A percentile compares a stretch with the other conserved stretches of the same genome.
Conservation (phyloP, 805 yeast species). For the Cephaloascus albidus region DNA sequence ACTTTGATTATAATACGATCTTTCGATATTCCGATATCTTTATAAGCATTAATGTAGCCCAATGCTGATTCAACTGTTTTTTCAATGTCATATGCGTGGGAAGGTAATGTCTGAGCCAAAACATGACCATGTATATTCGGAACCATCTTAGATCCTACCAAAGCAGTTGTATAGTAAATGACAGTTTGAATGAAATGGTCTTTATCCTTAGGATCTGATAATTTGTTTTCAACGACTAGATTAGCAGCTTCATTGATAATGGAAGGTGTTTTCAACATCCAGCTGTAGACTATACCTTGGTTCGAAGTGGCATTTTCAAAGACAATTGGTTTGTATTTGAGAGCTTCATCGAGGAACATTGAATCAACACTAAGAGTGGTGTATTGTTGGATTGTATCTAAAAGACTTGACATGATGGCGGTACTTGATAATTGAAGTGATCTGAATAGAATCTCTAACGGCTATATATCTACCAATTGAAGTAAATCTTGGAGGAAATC, state of each 20-base stretch:
- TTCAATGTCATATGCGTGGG: constrained; percentile 13
- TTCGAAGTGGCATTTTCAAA: constrained; percentile 17
- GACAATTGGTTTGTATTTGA: too few relatives aligned
- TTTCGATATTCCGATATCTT: constrained; percentile 18
- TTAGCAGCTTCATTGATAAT: constrained; percentile 10
- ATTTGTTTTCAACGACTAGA: constrained; percentile 5
- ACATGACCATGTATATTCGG: constrained; percentile 10
- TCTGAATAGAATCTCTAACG: too few relatives aligned
- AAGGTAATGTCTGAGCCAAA: constrained; percentile 15
- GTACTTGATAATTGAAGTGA: too few relatives aligned
- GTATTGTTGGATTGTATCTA: background rate
- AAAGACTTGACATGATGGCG: too few relatives aligned
- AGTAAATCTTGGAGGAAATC: too few relatives aligned
- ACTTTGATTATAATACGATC: constrained; percentile 20
- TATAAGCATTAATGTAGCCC: constrained; percentile 17
- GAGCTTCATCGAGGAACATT: constrained; percentile 2
- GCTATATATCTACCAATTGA: too few relatives aligned
- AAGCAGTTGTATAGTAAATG: constrained; percentile 11
- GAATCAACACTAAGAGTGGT: background rate
- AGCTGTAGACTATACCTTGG: constrained; percentile 12
- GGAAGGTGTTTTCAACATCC: constrained; percentile 12
- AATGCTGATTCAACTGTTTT: constrained; percentile 13
- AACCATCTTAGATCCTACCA: constrained; percentile 12
- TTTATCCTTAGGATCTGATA: constrained; percentile 6
- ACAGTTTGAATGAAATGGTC: constrained; percentile 8